Base-by-base conservation (phyloP, 179 eudicot species). In the Spinacia oleracea region DNA sequence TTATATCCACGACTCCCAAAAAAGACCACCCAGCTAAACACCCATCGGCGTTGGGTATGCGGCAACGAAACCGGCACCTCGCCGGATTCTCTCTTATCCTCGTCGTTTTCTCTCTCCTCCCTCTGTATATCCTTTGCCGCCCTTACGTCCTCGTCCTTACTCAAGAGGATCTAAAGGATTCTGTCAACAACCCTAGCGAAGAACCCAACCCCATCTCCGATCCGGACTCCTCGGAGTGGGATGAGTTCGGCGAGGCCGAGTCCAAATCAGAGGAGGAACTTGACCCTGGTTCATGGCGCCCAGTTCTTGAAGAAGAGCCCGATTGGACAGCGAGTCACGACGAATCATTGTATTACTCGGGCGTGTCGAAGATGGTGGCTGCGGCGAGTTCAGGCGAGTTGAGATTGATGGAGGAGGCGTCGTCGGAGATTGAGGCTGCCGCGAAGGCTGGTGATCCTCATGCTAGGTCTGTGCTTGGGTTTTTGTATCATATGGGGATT, bases 281-380 rank as follows among this genome's bases (percentile, higher is more conserved):
- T 15, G 97, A 95, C 78, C 91, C 97, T 10, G 97, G 97, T 0
- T 90, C 98, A 7, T 94, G 97, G 98, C 83, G 92, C 23, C 91
- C 86, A 0, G 38, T 94, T 25, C 85, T 92, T 0, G 82, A 79
- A 53, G 20, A 73, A 40, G 27, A 58, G 3, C 27, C 45, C 74
- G 48, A 23, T 35, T 43, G 51, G 53, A 34, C n/a, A 3, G 58
- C 3, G 77, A 56, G 2, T 38, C 6, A 73, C 1, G 86, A 65
- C 9, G 86, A 84, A 38, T 82, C 78, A 0, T 51, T 79, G 60
- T 91, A 88, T 72, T 81, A 87, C 75, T 78, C 81, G 0, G 91
- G 88, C n/a, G 76, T 95, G 64, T 74, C 82, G 70, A 93, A 88
- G 74, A 80, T 93, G 81, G 81, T 89, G 14, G 77, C 70, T 18